Evolutionary conservation across 1,284 basidiomycete genomes (phyloP), one percentile per base, ranked within the genome.

Genomic region (Peniophora sp.): DNA sequence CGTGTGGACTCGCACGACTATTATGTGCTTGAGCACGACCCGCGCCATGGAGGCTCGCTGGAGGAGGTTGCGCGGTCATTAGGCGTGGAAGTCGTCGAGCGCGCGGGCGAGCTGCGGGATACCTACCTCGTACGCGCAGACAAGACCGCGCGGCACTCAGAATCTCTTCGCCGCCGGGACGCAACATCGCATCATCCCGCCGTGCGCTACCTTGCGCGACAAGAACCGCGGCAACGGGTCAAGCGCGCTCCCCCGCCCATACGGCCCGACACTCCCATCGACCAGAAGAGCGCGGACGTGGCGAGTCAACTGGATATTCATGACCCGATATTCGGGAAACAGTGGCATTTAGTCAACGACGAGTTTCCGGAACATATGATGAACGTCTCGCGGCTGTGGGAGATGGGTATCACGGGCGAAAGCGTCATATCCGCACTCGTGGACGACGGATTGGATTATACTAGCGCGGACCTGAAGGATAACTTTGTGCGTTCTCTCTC

Each of bases 361-460:
- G 76, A 86, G 38, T 79, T 71, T 52, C 84, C 83, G 1, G 74
- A 83, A 58, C 81, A 92, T 63, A 86, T 83, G 75, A 89, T 95
- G 82, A 94, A 95, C 60, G 82, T 89, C 19, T 82, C 87, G 0
- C 74, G 75, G n/a, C 75, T 93, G 1, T 95, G 92, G 92, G 84
- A 89, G 39, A 77, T 85, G 69, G 92, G 91, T 1, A 78, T 94
- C 56, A 90, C 85, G 0, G 97, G 97, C 1, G 78, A 85, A 58
- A 93, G 92, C 17, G 75, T 98, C 45, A 88, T 89, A 48, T 83
- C 94, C 5, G 91, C 92, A 5, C 76, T 99, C 48, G 89, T 99
- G 23, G 97, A 99, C 65, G 97, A 99, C 65, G 97, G 97, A 0
- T 69, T 99, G 57, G 97, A 99, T 65, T 89, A 93, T 66, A 81